phyloP scores from a whole-genome alignment of 441 rosid genomes.

The Macaranga tanarius region DNA sequence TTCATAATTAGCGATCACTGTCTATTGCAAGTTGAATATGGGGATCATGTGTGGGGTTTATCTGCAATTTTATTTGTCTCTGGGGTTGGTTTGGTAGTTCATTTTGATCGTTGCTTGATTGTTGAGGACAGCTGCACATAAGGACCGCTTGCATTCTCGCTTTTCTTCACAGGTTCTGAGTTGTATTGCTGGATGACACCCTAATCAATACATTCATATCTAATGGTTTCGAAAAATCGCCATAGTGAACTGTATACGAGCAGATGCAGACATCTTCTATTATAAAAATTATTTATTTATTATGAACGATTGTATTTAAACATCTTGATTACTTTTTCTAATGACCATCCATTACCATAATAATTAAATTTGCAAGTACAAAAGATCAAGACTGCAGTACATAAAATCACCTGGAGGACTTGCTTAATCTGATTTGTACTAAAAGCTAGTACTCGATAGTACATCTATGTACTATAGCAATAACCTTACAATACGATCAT shows the following conservation, averaged over 20 bases:
- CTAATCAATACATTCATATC: not conserved
- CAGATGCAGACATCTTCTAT: no score
- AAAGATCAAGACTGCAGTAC: not conserved
- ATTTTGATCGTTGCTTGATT: not conserved
- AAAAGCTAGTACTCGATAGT: constrained; percentile 12
- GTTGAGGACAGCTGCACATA: not conserved
- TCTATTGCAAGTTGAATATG: no score
- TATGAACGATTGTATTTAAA: not conserved
- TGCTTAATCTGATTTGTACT: constrained; percentile 7
- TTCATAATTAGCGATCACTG: not conserved
- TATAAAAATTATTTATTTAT: not conserved
- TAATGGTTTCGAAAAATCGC: not conserved
- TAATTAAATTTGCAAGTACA: not conserved
- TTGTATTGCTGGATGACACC: not conserved
- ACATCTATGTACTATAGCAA: constrained; percentile 13
- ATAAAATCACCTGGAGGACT: not conserved
- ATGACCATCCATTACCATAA: not conserved
- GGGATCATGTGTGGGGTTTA: not conserved
- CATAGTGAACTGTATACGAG: no score
- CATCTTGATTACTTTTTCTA: no score
- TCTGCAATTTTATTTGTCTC: not conserved
- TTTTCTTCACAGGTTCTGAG: not conserved
- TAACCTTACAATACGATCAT: not conserved
- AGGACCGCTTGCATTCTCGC: not conserved
- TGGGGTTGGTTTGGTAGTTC: not conserved